Evolutionary conservation across 2,329 filamentous ascomycete species (phyloP).

Genomic region (Aspergillus glaucus): DNA sequence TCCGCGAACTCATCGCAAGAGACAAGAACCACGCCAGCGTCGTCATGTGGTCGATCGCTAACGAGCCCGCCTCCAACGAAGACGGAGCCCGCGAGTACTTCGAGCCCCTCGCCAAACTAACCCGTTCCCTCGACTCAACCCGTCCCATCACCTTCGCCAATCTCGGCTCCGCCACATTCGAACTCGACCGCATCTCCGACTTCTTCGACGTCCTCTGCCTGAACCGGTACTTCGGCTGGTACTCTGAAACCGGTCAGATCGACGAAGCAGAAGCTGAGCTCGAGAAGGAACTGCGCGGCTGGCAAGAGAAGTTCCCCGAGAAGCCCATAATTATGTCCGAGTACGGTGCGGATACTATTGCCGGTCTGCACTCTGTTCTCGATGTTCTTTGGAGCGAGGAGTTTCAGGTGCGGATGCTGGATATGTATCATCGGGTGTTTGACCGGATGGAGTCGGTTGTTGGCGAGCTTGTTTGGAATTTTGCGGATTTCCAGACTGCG

Average conservation of each 20-base stretch:
- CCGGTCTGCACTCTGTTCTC: constrained; percentile 20
- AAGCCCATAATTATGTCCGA: constrained; percentile 26
- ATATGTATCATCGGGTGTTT: constrained; percentile 26
- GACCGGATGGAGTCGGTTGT: constrained; percentile 19
- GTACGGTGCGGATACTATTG: constrained; percentile 23
- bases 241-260: constrained; percentile 16
- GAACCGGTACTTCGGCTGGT: constrained; percentile 27
- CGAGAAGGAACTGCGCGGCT: constrained; percentile 15
- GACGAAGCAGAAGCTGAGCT: constrained; percentile 16
- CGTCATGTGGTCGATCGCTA: constrained; percentile 21
- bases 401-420: constrained; percentile 18
- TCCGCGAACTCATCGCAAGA: constrained; percentile 18
- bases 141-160: constrained; percentile 22
- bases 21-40: constrained; percentile 24
- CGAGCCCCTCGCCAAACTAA: constrained; percentile 15
- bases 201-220: constrained; percentile 23
- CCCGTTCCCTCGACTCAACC: constrained; percentile 18
- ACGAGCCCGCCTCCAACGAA: constrained; percentile 18
- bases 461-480: constrained; percentile 14
- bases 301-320: constrained; percentile 15
- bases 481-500: neutral
- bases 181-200: constrained; percentile 15
- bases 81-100: constrained; percentile 18
- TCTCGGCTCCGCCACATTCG: constrained; percentile 2
- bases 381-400: constrained; percentile 25